Evolutionary conservation across 2,329 filamentous ascomycete genomes (phyloP), one percentile per base, ranked within the genome.

Genomic region (Fusarium caatingaense): DNA sequence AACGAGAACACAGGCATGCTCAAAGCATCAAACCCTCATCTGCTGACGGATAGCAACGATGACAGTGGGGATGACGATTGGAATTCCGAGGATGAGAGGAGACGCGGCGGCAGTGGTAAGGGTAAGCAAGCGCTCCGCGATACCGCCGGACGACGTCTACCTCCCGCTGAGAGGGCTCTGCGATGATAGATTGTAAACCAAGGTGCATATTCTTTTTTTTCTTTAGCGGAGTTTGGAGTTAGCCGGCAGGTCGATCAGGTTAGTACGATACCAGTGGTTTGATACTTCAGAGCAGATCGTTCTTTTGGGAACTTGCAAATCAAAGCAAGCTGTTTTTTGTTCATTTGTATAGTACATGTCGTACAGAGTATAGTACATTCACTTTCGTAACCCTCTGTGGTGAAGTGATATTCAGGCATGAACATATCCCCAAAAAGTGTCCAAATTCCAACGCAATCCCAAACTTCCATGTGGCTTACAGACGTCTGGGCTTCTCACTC

Each of bases 401-500:
- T 25, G n/a, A 66, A 69, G 64, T 69, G 55, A 60, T 40, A 49
- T 65, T 47, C 51, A 56, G 45, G 27, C 13, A 42, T 46, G 66
- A 60, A 61, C 48, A 56, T 51, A 23, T 53, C 46, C 55, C 61
- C 56, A 54, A 50, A 56, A 59, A 59, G 60, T 66, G 46, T 28
- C 50, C 54, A 50, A 64, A 55, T 55, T 40, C 58, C 53, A 59
- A 48, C 32, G 42, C 32, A 57, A 41, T 21, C 12, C 23, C 34
- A 25, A 32, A 18, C 15, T 25, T 30, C 53, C 69, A 50, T 42
- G 37, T 21, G 51, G n/a, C 27, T 60, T 80, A 83, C 83, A 98
- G 82, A 83, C 96, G 91, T 82, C 94, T 94, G 41, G 90, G 91
- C 79, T 91, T 93, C 80, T 87, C 88, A 84, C 93, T 95, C 81